Evolutionary conservation across 1,284 basidiomycete genomes (phyloP), one percentile per base, ranked within the genome.

Genomic region (Fomitiporia mediterranea): DNA sequence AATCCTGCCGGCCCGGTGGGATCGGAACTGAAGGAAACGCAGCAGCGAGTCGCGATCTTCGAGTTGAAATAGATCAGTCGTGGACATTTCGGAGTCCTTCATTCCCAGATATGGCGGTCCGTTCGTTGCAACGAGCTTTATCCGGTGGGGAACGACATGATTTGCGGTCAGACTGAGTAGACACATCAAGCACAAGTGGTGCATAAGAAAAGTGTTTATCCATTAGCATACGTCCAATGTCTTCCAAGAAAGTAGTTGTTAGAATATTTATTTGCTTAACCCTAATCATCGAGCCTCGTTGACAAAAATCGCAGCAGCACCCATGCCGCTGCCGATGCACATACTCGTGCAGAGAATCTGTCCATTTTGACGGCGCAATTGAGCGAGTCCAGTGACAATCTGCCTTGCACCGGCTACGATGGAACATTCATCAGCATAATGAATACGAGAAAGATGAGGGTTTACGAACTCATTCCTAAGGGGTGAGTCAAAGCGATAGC

Each of bases 261-360:
- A n/a, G n/a, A n/a, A n/a, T n/a, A n/a, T n/a, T n/a, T n/a, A n/a
- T n/a, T n/a, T n/a, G n/a, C n/a, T n/a, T n/a, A n/a, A n/a, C n/a
- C n/a, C n/a, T n/a, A n/a, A n/a, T 62, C 51, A 65, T 30, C 63
- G 62, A 25, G 71, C 75, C 67, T 93, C 91, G 64, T 89, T 91
- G 21, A 94, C 84, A 61, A 94, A 86, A 54, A 94, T 78, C 2
- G 83, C 81, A 7, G 90, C 91, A 38, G 89, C 89, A 15, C 91
- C 91, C 91, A 94, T 93, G 15, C 89, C 90, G 63, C 86, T 89
- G 27, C 91, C 93, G 50, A 94, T 76, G 66, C 92, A 94, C 93
- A 95, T 95, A 59, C 86, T 89, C 0, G 91, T 88, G 65, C 86
- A 88, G 53, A 92, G 74, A 34, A 92, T 61, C 57, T 79, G 77